Base-by-base conservation (phyloP, 2,329 filamentous ascomycete genomes). In the Calonectria multiphialidica region DNA sequence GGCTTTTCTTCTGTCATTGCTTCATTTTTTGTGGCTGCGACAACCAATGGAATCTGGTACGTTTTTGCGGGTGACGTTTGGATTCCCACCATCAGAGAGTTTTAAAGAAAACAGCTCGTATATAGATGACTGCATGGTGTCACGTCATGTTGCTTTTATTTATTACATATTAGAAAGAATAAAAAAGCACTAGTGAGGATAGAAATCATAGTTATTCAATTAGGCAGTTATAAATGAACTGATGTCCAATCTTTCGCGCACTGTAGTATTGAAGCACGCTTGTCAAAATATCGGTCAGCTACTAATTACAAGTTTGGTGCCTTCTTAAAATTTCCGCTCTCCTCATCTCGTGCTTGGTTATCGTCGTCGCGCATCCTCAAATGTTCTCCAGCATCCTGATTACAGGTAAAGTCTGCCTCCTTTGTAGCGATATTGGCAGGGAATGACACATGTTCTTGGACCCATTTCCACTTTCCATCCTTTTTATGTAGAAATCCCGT, bases 391-490 rank as follows among this genome's bases (percentile, higher is more conserved):
- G 63, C 63, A 42, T 53, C 45, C 8, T 66, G 63, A 35, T 55
- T 55, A 23, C 63, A 66, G 2, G 63, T 55, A 30, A 66, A 66
- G 35, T 66, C 63, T 3, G 63, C 63, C 16, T 66, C 23, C 35
- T 9, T 37, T 12, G 63, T 53, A 10, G 63, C 63, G 23, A 66
- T 66, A 33, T 66, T 53, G 21, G 30, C 63, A 6, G 63, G 63
- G 49, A 66, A 66, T 2, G 63, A 66, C 15, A 66, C 45, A 44
- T 66, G 63, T 25, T 66, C 63, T n/a, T 66, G 63, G 21, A 53
- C 23, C 63, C 63, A 66, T 23, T 66, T 66, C 63, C 63, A 66
- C 33, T 10, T 40, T 28, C 63, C 63, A 21, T 66, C 37, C 10
- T 40, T 66, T 33, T 66, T 66, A 44, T 55, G 63, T n/a, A 66